Conservation (phyloP, 2,329 filamentous ascomycete genomes). For the Aspergillus pseudoglaucus region DNA sequence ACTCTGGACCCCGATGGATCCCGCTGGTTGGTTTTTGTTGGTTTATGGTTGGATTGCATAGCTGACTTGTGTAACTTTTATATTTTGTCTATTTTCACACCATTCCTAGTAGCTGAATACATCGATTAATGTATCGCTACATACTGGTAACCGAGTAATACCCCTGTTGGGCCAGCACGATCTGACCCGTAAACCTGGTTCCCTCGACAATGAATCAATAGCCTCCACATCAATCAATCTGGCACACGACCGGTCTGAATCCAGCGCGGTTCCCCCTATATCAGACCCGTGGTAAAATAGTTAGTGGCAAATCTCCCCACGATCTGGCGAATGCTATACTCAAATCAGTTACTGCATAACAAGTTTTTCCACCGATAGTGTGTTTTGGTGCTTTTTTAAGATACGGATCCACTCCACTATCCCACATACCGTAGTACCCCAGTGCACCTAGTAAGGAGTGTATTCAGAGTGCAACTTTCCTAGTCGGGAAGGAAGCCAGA, state of each 20-base stretch:
- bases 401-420: neutral
- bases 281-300: slow-evolving; percentile 11
- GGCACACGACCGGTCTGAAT: slow-evolving; percentile 7
- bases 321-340: slow-evolving; percentile 17
- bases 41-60: slow-evolving; percentile 1
- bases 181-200: neutral
- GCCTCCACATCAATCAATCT: slow-evolving; percentile 3
- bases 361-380: slow-evolving; percentile 1
- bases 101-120: neutral
- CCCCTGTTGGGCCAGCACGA: neutral
- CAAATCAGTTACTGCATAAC: slow-evolving; percentile 12
- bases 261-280: neutral
- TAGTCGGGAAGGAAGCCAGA: too few species aligned
- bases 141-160: too few species aligned
- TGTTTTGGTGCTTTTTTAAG: neutral
- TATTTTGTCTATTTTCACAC: neutral
- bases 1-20: slow-evolving; percentile 4
- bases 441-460: too few species aligned
- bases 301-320: slow-evolving; percentile 22
- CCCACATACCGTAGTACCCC: neutral
- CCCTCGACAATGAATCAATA: neutral
- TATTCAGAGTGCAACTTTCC: too few species aligned
- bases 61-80: neutral
- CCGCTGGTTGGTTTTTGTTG: slow-evolving; percentile 9
- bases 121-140: too few species aligned